Conservation (phyloP, 257 asterid genomes). For the Rhazya stricta region DNA sequence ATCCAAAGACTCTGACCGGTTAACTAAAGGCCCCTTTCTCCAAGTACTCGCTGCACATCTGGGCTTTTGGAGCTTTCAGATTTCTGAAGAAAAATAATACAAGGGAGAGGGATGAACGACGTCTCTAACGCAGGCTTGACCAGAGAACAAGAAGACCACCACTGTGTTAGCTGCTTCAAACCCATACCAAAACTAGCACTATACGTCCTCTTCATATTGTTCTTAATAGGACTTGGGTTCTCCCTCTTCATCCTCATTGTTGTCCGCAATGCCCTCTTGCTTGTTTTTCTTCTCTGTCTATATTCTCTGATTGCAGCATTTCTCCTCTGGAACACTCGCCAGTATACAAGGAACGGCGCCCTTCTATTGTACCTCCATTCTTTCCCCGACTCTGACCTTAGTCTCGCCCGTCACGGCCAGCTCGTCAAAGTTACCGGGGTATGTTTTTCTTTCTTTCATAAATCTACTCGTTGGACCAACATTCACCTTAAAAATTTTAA, state of each 20-base stretch:
- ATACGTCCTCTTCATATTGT: constrained; percentile 24
- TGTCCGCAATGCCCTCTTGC: constrained; percentile 34
- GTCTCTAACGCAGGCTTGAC: constrained; percentile 23
- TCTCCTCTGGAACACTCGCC: constrained; percentile 35
- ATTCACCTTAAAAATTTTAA: background rate
- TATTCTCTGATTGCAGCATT: constrained; percentile 27
- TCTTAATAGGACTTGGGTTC: constrained; percentile 30
- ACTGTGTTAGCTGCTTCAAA: constrained; percentile 15
- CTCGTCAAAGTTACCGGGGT: constrained; percentile 48
- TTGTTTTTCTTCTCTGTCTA: constrained; percentile 22
- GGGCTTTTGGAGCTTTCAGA: background rate
- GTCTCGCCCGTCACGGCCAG: constrained; percentile 31
- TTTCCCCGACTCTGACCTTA: constrained; percentile 38
- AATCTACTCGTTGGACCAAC: no score
- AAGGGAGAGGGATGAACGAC: constrained; percentile 28
- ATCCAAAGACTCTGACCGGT: background rate
- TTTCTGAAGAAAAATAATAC: background rate
- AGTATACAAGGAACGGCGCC: constrained; percentile 19
- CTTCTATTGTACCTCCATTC: constrained; percentile 27
- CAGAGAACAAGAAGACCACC: constrained; percentile 1
- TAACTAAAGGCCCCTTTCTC: background rate
- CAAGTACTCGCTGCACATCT: no score
- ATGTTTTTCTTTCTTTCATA: background rate
- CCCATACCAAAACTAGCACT: constrained; percentile 30
- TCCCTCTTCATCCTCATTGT: constrained; percentile 35